Base-by-base conservation (phyloP, 2,329 filamentous ascomycete species). In the Aspergillus ruber region DNA sequence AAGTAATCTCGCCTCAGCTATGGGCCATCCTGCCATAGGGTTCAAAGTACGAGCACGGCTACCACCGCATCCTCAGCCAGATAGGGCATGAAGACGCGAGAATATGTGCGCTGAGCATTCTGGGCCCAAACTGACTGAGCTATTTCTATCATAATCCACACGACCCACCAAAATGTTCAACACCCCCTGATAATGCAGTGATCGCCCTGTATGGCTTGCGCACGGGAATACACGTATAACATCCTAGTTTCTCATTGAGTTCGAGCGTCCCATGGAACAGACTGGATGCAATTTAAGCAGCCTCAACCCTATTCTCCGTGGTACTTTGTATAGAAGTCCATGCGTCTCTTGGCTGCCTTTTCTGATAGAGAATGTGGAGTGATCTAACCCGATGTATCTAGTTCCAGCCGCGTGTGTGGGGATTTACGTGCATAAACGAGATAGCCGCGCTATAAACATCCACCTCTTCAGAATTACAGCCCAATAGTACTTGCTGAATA, bases 401-500 rank as follows among this genome's bases (percentile, higher is more conserved):
- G 33, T 36, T n/a, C 25, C 17, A 36, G n/a, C 17, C 33, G n/a
- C 33, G 33, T 18, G 33, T n/a, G 33, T 15, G 33, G n/a, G n/a
- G n/a, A 36, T 36, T 36, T 17, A 36, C 33, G 33, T 36, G 33
- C n/a, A 36, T 36, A 36, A 18, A n/a, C 33, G 33, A 36, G 33
- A 36, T 36, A 36, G 33, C 33, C 33, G 33, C 33, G 33, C 33
- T 36, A n/a, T 8, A 36, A 18, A 29, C n/a, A 36, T 18, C 33
- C 33, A 36, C 33, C 9, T 36, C 33, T 36, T 18, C 33, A 36
- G 13, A n/a, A 10, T 36, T 10, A 6, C 17, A 36, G 33, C 17
- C 33, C 33, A 53, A n/a, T 25, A 29, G 18, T 48, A 48, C 39
- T 32, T 9, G 17, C 13, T 23, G 21, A 6, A 27, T 43, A 27